Base-by-base conservation (phyloP, 208 protist species). In the Phytomonas francai region DNA sequence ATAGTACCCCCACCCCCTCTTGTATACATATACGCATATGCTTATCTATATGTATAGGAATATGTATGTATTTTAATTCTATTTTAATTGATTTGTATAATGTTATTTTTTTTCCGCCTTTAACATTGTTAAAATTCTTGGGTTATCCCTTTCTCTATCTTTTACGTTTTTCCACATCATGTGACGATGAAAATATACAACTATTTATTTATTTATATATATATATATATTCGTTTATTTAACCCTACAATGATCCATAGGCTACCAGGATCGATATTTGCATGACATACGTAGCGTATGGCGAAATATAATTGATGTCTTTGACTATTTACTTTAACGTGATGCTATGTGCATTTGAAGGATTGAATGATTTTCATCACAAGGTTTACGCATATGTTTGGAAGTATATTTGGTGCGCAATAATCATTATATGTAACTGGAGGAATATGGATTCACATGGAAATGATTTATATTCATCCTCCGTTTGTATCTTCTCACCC, bases 141-240 rank as follows among this genome's bases (percentile, higher is more conserved):
- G 58, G 3, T 62, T 11, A 42, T 11, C 39, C 39, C 9, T 63
- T 3, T 45, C n/a, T 32, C 28, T 60, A 16, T 6, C 7, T 29
- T 33, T 49, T 30, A 16, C 32, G 12, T 45, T 62, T 70, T 36
- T 63, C 61, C 34, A 51, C n/a, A 54, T 28, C 4, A 32, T 22
- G 8, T 32, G 57, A 42, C 25, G n/a, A 3, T 56, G 61, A 31
- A 32, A 42, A 61, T 39, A 70, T 31, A 39, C 7, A 42, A 6
- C 58, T 51, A 54, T n/a, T 34, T 62, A 36, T n/a, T 34, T 62
- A 36, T 69, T 19, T 61, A 69, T 69, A 61, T 69, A 61, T 68
- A n/a, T 68, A 45, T 57, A 6, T 59, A 8, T 32, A 36, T 59
- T 11, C 8, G 28, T 59, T 11, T 49, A 19, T 22, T 3, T 49